Base-by-base conservation (phyloP, 345 rosid species). In the Bruguiera gymnorhiza region DNA sequence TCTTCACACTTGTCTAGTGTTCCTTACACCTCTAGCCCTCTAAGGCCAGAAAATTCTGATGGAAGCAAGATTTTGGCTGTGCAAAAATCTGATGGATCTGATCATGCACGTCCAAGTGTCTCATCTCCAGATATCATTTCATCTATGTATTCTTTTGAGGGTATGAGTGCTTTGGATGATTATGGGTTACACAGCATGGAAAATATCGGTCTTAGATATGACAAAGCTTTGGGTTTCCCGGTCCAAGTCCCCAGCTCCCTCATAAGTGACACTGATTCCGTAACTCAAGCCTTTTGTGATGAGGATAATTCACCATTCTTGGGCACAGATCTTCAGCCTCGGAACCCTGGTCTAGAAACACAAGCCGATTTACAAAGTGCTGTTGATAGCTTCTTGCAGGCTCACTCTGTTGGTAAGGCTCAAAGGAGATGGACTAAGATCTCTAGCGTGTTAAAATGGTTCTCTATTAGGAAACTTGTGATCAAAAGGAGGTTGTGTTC, bases 341-440 rank as follows among this genome's bases (percentile, higher is more conserved):
- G 75, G 73, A 78, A 71, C 65, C 79, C 79, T 55, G 68, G 75
- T 46, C 74, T 83, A 43, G 96, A 83, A 73, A 54, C 92, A 46
- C 83, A 71, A 46, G 82, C 89, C 1, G 95, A 88, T 68, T 82
- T 88, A 59, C 96, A 85, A 63, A 83, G 82, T 65, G 89, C 86
- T 3, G 82, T 89, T 26, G 86, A 86, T 34, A 70, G 82, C 62
- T 86, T 88, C 78, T 78, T 87, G 74, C 34, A 81, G 81, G 66
- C 79, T 60, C 86, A 78, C 27, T 62, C 78, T 26, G 78, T 77
- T 8, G 88, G 70, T 59, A 85, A 85, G 71, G 97, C 96, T 29
- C 88, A 88, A 66, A 88, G 72, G 81, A 85, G 97, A 78, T 95
- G 99, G 99, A 86, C 88, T 53, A 95, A 85, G 86, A 74, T 95